Evolutionary conservation across 345 rosid genomes (phyloP).

Genomic region (Syzygium aromaticum): DNA sequence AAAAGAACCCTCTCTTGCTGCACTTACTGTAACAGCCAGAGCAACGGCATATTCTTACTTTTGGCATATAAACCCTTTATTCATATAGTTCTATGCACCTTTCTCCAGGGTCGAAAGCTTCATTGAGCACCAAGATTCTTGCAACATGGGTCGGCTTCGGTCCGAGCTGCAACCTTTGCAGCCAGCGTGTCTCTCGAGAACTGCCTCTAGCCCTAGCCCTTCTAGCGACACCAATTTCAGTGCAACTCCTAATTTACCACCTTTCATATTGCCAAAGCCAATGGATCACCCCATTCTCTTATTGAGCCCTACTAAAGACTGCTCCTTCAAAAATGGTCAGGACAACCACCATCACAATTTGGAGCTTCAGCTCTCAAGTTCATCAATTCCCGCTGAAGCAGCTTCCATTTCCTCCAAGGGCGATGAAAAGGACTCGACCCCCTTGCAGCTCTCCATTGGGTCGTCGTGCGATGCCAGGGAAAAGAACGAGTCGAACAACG

Average conservation of each 20-base stretch:
- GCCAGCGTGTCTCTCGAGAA: constrained; percentile 47
- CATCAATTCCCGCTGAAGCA: neutral
- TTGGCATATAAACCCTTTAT: neutral
- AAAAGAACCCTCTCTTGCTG: neutral
- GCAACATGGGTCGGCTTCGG: constrained; percentile 48
- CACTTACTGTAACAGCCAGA: neutral
- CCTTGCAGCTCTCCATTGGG: constrained; percentile 60
- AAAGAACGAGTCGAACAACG: constrained; percentile 12
- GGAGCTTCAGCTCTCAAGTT: constrained; percentile 49
- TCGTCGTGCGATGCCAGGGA: constrained; percentile 29
- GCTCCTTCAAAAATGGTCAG: neutral
- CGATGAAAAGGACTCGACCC: constrained; percentile 35
- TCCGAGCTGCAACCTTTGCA: constrained; percentile 34
- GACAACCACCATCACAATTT: constrained; percentile 30
- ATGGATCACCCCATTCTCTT: constrained; percentile 1
- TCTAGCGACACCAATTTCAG: constrained; percentile 47
- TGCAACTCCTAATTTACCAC: neutral
- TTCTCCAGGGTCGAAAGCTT: constrained; percentile 79
- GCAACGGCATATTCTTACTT: neutral
- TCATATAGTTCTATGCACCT: neutral
- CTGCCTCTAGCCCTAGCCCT: constrained; percentile 59
- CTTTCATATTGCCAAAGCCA: constrained; percentile 1
- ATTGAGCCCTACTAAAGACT: neutral
- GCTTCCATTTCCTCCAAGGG: constrained; percentile 2
- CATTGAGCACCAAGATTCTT: constrained; percentile 90